A percentile compares a stretch with the other conserved stretches of the same genome.
phyloP scores from a whole-genome alignment of 805 yeast genomes.

The Metschnikowia henanensis region DNA sequence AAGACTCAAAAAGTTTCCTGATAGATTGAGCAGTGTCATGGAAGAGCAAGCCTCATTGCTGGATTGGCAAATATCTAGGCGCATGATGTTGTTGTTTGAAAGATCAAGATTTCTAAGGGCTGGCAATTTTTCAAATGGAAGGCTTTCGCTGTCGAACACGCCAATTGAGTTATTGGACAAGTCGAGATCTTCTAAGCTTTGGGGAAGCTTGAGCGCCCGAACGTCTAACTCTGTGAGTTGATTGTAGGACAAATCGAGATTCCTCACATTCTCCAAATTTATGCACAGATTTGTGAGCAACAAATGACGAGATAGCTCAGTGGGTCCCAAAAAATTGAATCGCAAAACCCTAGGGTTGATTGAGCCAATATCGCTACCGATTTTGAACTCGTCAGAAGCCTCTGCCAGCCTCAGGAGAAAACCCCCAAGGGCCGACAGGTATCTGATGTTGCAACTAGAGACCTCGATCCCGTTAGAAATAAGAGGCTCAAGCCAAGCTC shows the following conservation, averaged over 20 bases:
- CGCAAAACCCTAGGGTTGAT: slow-evolving; percentile 15
- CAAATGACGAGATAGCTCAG: slow-evolving; percentile 7
- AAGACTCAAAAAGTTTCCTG: slow-evolving; percentile 26
- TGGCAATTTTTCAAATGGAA: slow-evolving; percentile 17
- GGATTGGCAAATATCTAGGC: slow-evolving; percentile 8
- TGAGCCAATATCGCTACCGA: slow-evolving; percentile 2
- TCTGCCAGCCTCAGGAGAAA: not conserved
- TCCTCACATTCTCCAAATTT: not conserved
- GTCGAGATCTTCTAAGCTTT: slow-evolving; percentile 20
- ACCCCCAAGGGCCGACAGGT: slow-evolving; percentile 10
- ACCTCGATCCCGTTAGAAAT: slow-evolving; percentile 11
- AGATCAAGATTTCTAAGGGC: slow-evolving; percentile 20
- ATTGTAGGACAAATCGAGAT: slow-evolving; percentile 30
- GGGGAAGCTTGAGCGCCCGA: slow-evolving; percentile 21
- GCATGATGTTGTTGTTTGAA: slow-evolving; percentile 25
- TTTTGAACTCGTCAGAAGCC: not conserved
- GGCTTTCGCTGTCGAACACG: slow-evolving; percentile 16
- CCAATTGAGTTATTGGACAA: slow-evolving; percentile 29
- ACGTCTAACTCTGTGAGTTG: slow-evolving; percentile 22
- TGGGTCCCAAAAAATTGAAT: slow-evolving; percentile 22
- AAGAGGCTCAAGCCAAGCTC: slow-evolving; percentile 18
- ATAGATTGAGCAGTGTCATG: slow-evolving; percentile 20
- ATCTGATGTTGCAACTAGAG: slow-evolving; percentile 17
- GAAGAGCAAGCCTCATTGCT: not conserved
- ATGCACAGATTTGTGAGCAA: not conserved